Base-by-base conservation (phyloP, 208 protist genomes). In the Acanthamoeba quina region DNA sequence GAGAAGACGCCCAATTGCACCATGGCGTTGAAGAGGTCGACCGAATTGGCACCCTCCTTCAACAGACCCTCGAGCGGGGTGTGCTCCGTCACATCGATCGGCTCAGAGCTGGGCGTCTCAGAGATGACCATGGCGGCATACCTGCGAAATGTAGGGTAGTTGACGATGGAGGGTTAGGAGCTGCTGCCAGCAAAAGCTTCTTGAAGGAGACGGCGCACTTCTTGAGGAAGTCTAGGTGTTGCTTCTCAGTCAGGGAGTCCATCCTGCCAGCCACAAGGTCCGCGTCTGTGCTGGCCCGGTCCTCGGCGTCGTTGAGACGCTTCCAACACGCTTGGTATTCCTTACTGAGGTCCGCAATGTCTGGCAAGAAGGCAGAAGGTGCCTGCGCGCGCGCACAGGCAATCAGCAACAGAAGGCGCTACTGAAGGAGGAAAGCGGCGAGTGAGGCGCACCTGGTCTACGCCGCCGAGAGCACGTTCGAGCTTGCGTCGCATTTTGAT, bases 41-140 rank as follows among this genome's bases (percentile, higher is more conserved):
- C 44, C 24, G 78, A 62, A 15, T 11, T 86, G 29, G 78, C 78
- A 49, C 47, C 78, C 29, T 86, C 78, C 47, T 62, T 62, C 29
- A 86, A 49, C 9, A 86, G 78, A n/a, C 78, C 52, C 49, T 86
- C 78, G 78, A 86, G 78, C 29, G 44, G 49, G n/a, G 78, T 54
- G 29, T 62, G 78, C 24, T 86, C 78, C 47, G 29, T 37, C 47
- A 62, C 49, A 11, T 86, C 78, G 26, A 86, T 86, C 29, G 44
- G 19, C 44, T 86, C 47, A 11, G 44, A 31, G 44, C 78, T 86
- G 26, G 78, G 78, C 49, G 78, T 86, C 29, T 86, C 47, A 3
- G 34, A 31, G 49, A 86, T 86, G 5, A 86, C 49, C 52, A 26
- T 41, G 0, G 78, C 78, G 9, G 78, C 78, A 26, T 86, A 86